A percentile compares a stretch with the other conserved stretches of the same genome.
These are phyloP conservation scores for Jamesozyma hellenica DNA, from an alignment of 805 yeast genomes.

Conservation along the genomic window DNA sequence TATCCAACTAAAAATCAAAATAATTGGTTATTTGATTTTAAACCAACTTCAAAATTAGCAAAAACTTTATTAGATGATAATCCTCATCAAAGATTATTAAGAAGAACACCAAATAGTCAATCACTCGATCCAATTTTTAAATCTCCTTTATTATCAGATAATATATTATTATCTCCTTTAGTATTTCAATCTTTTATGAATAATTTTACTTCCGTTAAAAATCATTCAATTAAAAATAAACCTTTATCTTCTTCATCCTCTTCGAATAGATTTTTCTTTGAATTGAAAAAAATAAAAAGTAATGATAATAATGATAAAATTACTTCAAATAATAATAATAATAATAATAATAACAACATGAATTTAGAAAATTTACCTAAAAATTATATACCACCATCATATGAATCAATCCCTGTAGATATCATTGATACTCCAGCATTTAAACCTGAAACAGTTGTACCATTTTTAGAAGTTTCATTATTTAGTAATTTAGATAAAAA, in stretches of 20 bases:
- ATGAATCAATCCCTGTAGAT: constrained; percentile 55
- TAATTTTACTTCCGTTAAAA: constrained; percentile 16
- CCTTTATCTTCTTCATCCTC: constrained; percentile 9
- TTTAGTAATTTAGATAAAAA: constrained; percentile 52
- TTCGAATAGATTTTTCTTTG: constrained; percentile 4
- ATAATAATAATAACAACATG: not conserved
- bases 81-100: constrained; percentile 33
- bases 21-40: constrained; percentile 47
- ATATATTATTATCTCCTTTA: constrained; percentile 31
- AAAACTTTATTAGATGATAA: constrained; percentile 40
- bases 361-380: constrained; percentile 9
- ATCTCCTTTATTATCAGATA: constrained; percentile 24
- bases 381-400: constrained; percentile 38
- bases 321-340: not conserved
- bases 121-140: constrained; percentile 22
- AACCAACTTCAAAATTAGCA: constrained; percentile 33
- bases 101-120: constrained; percentile 25
- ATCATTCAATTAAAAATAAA: constrained; percentile 2
- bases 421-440: constrained; percentile 69
- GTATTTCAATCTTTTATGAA: constrained; percentile 29
- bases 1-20: constrained; percentile 62
- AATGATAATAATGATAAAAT: not conserved
- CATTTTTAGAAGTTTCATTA: constrained; percentile 63
- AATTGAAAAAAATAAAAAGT: constrained; percentile 3
- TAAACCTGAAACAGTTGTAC: constrained; percentile 56